Conservation (phyloP, 306 rosid species). For the Adenanthera pavonina region DNA sequence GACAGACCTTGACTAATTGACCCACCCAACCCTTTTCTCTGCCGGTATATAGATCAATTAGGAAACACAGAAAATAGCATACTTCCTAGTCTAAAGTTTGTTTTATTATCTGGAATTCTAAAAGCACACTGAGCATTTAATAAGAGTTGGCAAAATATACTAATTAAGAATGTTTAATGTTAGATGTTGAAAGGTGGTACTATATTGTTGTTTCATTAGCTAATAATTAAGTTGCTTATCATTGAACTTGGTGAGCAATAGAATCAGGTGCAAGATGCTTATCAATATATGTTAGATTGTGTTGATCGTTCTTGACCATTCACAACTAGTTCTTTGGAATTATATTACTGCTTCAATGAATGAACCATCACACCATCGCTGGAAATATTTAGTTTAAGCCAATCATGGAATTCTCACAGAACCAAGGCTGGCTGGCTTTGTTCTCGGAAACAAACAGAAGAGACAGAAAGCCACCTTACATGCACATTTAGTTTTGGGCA, state of each 20-base stretch:
- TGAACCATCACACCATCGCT: constrained; percentile 29
- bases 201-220: constrained; percentile 2
- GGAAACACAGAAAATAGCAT: not conserved
- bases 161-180: constrained; percentile 21
- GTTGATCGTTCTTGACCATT: constrained; percentile 62
- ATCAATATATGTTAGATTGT: constrained; percentile 53
- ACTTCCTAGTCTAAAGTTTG: not conserved
- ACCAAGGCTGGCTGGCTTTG: constrained; percentile 37
- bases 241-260: constrained; percentile 29
- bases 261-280: constrained; percentile 55
- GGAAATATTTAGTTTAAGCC: constrained; percentile 38
- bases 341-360: constrained; percentile 44
- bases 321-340: constrained; percentile 44
- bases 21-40: constrained; percentile 35
- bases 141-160: not conserved
- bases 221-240: constrained; percentile 26
- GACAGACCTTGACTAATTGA: constrained; percentile 27
- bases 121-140: constrained; percentile 7
- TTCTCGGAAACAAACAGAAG: constrained; percentile 13
- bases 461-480: constrained; percentile 20
- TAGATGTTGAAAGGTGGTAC: constrained; percentile 22
- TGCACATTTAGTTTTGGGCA: constrained; percentile 3
- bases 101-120: constrained; percentile 30
- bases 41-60: not conserved
- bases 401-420: constrained; percentile 37